Evolutionary conservation across 192 early-diverging fungal genomes (phyloP).

Genomic region (Backusella liffmaniae): DNA sequence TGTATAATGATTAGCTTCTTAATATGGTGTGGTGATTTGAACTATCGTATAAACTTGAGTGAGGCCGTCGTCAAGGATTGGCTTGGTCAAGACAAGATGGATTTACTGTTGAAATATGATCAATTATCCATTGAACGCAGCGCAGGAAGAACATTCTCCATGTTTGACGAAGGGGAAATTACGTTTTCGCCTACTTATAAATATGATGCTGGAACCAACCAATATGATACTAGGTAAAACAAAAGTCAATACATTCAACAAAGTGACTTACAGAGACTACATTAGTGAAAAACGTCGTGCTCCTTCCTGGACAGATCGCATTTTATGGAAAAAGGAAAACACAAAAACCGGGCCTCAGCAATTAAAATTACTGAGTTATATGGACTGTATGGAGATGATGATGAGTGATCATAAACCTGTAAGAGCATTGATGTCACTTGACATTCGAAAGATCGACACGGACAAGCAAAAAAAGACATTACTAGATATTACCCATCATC

Average conservation of each 20-base stretch:
- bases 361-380: slow-evolving; percentile 51
- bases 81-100: slow-evolving; percentile 53
- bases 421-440: slow-evolving; percentile 58
- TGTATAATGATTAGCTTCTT: slow-evolving; percentile 50
- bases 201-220: slow-evolving; percentile 79
- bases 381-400: slow-evolving; percentile 59
- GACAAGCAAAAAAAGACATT: slow-evolving; percentile 56
- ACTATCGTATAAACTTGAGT: slow-evolving; percentile 80
- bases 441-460: slow-evolving; percentile 61
- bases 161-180: slow-evolving; percentile 81
- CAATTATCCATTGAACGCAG: slow-evolving; percentile 73
- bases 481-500: slow-evolving; percentile 63
- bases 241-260: background rate
- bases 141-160: slow-evolving; percentile 70
- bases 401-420: slow-evolving; percentile 95
- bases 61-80: slow-evolving; percentile 57
- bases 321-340: slow-evolving; percentile 72
- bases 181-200: slow-evolving; percentile 91
- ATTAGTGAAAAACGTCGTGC: slow-evolving; percentile 71
- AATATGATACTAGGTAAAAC: slow-evolving; percentile 73
- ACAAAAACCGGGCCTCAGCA: slow-evolving; percentile 24
- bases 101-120: slow-evolving; percentile 74
- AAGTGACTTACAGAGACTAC: background rate
- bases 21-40: slow-evolving; percentile 94
- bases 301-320: slow-evolving; percentile 94